Percentiles rank a stretch among this genome's conserved stretches.
Conservation (phyloP, 2,329 filamentous ascomycete genomes). For the Cryphonectria nitschkei region DNA sequence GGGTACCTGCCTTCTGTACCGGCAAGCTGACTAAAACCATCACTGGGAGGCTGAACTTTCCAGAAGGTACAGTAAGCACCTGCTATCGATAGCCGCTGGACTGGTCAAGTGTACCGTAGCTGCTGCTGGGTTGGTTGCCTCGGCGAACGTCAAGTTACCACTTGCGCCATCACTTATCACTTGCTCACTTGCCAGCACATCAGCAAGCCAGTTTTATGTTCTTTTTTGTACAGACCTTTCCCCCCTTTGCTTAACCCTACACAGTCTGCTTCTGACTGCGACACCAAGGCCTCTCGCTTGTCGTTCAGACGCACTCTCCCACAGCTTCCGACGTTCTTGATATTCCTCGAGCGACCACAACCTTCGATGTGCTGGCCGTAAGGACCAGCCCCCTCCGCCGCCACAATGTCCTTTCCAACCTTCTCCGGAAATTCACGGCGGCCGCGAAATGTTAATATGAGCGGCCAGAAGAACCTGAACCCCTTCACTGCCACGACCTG, state of each 20-base stretch:
- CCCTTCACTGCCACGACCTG: conserved; percentile 72
- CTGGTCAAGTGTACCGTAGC: neutral
- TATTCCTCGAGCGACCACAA: conserved; percentile 2
- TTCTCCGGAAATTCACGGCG: conserved; percentile 89
- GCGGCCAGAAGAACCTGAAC: conserved; percentile 74
- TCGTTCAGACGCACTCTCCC: neutral
- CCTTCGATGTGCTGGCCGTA: conserved; percentile 11
- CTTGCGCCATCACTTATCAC: neutral
- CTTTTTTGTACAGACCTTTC: neutral
- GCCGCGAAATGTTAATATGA: conserved; percentile 90
- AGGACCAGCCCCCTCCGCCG: conserved; percentile 9
- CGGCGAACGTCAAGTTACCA: neutral
- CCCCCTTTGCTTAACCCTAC: neutral
- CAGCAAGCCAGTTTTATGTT: neutral
- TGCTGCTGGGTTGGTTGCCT: conserved; percentile 14
- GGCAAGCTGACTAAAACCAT: conserved; percentile 21
- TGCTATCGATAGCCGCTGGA: neutral
- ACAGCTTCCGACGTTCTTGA: neutral
- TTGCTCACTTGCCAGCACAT: neutral
- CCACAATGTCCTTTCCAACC: conserved; percentile 76
- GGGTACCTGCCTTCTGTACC: neutral
- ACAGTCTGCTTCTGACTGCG: neutral
- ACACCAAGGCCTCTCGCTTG: neutral
- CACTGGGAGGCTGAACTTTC: conserved; percentile 29
- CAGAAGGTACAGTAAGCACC: conserved; percentile 27